A percentile compares a stretch with the other conserved stretches of the same genome.
Evolutionary conservation across 306 rosid genomes (phyloP).

Genomic region (Lotus japonicus): DNA sequence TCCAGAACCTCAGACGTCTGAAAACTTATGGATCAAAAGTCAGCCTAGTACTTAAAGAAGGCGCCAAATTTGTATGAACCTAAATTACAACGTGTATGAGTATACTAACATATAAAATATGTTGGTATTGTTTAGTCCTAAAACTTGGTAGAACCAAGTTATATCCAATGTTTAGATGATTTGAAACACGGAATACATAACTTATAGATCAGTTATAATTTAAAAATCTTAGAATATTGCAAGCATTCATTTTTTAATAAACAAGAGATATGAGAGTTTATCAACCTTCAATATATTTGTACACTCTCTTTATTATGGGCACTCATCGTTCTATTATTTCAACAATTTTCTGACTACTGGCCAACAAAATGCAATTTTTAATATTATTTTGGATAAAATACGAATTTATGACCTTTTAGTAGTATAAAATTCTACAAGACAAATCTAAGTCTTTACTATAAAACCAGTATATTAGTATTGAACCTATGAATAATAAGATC

Average conservation of each 20-base stretch:
- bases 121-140: neutral
- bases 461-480: neutral
- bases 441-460: neutral
- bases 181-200: neutral
- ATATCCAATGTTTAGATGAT: neutral
- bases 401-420: neutral
- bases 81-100: conserved; percentile 1
- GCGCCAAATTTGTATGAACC: conserved; percentile 15
- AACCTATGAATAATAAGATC: neutral
- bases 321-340: neutral
- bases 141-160: neutral
- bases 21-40: conserved; percentile 41
- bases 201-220: neutral
- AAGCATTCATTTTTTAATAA: neutral
- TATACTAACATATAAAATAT: neutral
- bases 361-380: neutral
- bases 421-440: neutral
- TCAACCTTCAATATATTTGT: neutral
- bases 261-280: neutral
- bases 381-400: conserved; percentile 1
- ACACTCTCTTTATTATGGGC: neutral
- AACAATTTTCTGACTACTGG: neutral
- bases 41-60: conserved; percentile 27
- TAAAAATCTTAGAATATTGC: neutral
- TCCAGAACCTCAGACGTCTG: conserved; percentile 67